Evolutionary conservation across 192 early-diverging fungal genomes (phyloP).

Genomic region (Oehlia diaphana): DNA sequence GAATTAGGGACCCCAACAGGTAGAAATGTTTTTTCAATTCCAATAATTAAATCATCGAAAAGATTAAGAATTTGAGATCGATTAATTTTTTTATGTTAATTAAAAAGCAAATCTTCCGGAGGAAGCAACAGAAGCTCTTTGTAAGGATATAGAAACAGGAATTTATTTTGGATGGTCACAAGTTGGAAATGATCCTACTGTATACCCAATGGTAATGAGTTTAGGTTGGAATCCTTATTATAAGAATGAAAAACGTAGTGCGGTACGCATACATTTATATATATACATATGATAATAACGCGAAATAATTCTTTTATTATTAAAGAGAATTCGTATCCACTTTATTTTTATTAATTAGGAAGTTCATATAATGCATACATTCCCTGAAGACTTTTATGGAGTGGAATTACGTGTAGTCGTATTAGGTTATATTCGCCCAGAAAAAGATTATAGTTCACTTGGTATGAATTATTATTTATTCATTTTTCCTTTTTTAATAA

Average conservation of each 20-base stretch:
- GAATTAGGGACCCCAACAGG: slow-evolving; percentile 97
- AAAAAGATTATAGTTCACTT: slow-evolving; percentile 83
- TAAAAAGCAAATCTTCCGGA: slow-evolving; percentile 86
- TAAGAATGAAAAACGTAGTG: slow-evolving; percentile 94
- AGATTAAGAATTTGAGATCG: not conserved
- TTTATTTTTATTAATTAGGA: slow-evolving; percentile 54
- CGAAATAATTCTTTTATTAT: not conserved
- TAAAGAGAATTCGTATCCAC: not conserved
- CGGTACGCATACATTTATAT: slow-evolving; percentile 49
- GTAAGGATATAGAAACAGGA: slow-evolving; percentile 71
- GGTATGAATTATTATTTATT: slow-evolving; percentile 51
- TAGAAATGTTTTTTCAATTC: slow-evolving; percentile 35
- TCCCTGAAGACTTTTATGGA: slow-evolving; percentile 89
- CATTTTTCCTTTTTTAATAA: slow-evolving; percentile 5
- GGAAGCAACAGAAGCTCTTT: slow-evolving; percentile 63
- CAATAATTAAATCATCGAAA: not conserved
- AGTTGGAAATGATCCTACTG: slow-evolving; percentile 47
- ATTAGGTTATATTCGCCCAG: slow-evolving; percentile 84
- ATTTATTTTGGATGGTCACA: slow-evolving; percentile 96
- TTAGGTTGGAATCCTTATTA: slow-evolving; percentile 99
- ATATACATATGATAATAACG: not conserved
- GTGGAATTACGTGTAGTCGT: slow-evolving; percentile 80
- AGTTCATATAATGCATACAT: slow-evolving; percentile 93
- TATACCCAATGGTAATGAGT: slow-evolving; percentile 98
- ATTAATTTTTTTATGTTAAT: not conserved